Conservation (phyloP, 495 filamentous ascomycete genomes). For the Acidomyces sp. region DNA sequence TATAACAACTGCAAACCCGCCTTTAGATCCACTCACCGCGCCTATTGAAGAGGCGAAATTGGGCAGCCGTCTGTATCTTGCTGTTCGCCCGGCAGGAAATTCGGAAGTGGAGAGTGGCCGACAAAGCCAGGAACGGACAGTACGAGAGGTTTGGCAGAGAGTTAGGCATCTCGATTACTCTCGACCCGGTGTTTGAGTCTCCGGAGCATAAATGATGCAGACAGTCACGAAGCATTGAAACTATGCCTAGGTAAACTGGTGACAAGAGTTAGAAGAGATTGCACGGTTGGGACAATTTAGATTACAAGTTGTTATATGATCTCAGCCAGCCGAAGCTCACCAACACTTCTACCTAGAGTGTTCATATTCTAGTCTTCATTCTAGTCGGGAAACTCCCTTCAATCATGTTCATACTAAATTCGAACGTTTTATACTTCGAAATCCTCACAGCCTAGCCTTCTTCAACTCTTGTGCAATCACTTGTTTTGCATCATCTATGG, state of each 20-base stretch:
- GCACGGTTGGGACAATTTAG: too few relatives aligned
- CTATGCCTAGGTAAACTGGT: background rate
- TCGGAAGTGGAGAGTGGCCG: constrained; percentile 46
- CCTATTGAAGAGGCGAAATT: constrained; percentile 44
- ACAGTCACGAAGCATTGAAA: background rate
- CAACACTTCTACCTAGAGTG: too few relatives aligned
- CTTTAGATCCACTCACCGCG: constrained; percentile 38
- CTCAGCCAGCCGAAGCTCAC: too few relatives aligned
- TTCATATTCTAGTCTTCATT: too few relatives aligned
- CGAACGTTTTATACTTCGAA: background rate
- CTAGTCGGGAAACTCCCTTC: too few relatives aligned
- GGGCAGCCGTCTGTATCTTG: constrained; percentile 52
- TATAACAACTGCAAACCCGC: constrained; percentile 54
- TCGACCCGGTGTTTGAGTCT: constrained; percentile 43
- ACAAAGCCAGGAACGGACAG: constrained; percentile 50
- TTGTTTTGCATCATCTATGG: constrained; percentile 40
- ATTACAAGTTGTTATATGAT: too few relatives aligned
- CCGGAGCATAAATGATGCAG: too few relatives aligned
- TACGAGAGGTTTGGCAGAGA: constrained; percentile 55
- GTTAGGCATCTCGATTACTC: constrained; percentile 47
- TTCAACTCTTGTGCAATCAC: constrained; percentile 32
- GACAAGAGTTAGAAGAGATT: constrained; percentile 1
- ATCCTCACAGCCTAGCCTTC: constrained; percentile 11
- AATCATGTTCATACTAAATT: too few relatives aligned
- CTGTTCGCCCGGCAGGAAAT: constrained; percentile 50